Evolutionary conservation across 1,139 yeast genomes (phyloP), one percentile per base, ranked within the genome.

Genomic region (Saccharomyces pastorianus): DNA sequence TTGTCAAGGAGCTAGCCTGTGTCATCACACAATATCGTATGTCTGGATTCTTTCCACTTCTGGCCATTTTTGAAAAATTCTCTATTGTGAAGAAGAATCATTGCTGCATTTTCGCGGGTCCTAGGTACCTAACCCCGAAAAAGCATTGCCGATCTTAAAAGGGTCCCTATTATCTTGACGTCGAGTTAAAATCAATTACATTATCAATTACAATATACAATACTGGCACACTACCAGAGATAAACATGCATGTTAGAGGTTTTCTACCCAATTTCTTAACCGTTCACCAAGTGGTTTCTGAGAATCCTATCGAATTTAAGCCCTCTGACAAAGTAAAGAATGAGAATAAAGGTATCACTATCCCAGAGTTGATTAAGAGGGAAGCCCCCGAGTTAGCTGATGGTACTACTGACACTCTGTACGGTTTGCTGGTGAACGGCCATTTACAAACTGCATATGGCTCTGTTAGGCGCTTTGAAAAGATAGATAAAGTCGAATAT

Each of bases 391-490:
- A 73, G 53, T 73, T 78, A 31, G 59, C 64, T 1, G 67, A 73
- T 32, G 71, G 73, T 6, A 63, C 73, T 41, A 70, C 73, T 62
- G 76, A 78, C 59, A 73, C 75, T 73, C 73, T 84, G 62, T 76
- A 79, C 58, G 89, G 90, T 3, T 67, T 74, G n/a, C 70, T 84
- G 49, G 80, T 82, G 67, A 84, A 80, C 62, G 93, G 93, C 17
- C 75, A 82, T 32, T 70, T 87, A 49, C 96, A 88, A 70, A 84
- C 91, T 1, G 61, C 83, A 47, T 80, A 83, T 62, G 79, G 85
- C 46, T 66, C 68, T 2, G 34, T 74, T 26, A 76, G 76, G 44
- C 55, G 59, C 50, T 73, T 73, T 48, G 69, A 74, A n/a, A 71
- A 73, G 17, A 58, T 59, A 7, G 79, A 78, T 60, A 68, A 55